phyloP scores from a whole-genome alignment of 2,329 filamentous ascomycete species.

The Teratosphaeria epicoccoides region DNA sequence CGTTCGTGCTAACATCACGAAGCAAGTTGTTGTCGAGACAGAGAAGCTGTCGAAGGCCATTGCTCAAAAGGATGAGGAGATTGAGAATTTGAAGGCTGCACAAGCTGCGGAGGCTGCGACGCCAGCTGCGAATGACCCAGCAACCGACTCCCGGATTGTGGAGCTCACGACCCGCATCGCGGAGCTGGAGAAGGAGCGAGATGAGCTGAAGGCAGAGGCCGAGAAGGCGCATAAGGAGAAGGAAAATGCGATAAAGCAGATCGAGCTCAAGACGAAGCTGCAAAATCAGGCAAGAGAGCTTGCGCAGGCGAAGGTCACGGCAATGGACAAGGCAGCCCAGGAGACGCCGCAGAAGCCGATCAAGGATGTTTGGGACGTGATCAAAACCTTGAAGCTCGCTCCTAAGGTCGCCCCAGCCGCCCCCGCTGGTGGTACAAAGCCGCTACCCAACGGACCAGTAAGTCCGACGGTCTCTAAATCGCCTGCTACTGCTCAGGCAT shows the following conservation, averaged over 20 bases:
- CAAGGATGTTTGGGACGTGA: slow-evolving; percentile 74
- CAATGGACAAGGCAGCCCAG: slow-evolving; percentile 71
- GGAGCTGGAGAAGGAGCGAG: slow-evolving; percentile 1
- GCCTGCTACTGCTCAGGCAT: background rate
- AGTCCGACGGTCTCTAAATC: slow-evolving; percentile 1
- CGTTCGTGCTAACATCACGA: slow-evolving; percentile 48
- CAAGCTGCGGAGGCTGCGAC: background rate
- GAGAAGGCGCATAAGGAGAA: slow-evolving; percentile 20
- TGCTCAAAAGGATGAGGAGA: slow-evolving; percentile 22
- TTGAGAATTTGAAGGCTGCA: slow-evolving; percentile 13
- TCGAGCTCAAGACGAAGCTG: slow-evolving; percentile 50
- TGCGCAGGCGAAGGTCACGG: slow-evolving; percentile 60
- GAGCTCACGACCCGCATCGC: slow-evolving; percentile 3
- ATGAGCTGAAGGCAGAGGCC: slow-evolving; percentile 17
- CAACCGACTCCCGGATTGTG: slow-evolving; percentile 8
- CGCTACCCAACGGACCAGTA: background rate
- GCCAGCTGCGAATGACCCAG: background rate
- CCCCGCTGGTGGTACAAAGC: background rate
- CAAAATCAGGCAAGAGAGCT: slow-evolving; percentile 61
- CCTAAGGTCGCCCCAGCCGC: slow-evolving; percentile 9
- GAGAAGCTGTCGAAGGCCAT: slow-evolving; percentile 28
- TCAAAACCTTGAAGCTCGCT: slow-evolving; percentile 47
- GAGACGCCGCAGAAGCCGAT: slow-evolving; percentile 79
- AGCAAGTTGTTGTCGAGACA: slow-evolving; percentile 32
- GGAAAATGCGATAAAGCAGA: slow-evolving; percentile 19